Conservation (phyloP, 2,329 filamentous ascomycete species). For the Sporothrix brasiliensis region DNA sequence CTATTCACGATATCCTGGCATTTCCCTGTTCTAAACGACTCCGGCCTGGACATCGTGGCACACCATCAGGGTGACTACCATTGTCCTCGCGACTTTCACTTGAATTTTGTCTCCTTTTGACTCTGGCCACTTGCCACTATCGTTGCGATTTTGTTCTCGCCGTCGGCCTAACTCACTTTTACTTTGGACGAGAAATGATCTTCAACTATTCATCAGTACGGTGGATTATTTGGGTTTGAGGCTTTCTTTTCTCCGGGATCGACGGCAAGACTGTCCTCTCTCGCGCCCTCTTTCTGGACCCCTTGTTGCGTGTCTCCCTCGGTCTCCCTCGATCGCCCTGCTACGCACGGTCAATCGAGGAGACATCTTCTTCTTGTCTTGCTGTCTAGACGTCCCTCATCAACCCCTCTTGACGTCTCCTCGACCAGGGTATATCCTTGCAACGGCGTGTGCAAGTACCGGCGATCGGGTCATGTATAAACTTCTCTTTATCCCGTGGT, state of each 20-base stretch:
- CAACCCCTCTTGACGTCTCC: background rate
- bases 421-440: constrained; percentile 10
- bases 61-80: background rate
- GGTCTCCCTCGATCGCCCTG: no score
- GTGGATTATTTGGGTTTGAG: constrained; percentile 15
- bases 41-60: background rate
- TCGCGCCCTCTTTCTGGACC: background rate
- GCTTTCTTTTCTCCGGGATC: constrained; percentile 25
- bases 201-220: background rate
- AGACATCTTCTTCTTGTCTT: background rate
- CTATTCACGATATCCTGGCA: background rate
- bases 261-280: constrained; percentile 22
- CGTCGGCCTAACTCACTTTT: background rate
- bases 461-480: constrained; percentile 27
- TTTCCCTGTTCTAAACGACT: background rate
- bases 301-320: background rate
- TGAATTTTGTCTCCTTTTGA: background rate
- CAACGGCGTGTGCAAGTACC: constrained; percentile 20
- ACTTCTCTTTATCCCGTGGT: constrained; percentile 24
- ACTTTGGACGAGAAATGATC: background rate
- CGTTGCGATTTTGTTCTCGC: background rate
- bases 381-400: background rate
- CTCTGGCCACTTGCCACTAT: background rate
- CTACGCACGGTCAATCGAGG: background rate
- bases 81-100: background rate